Evolutionary conservation across 306 rosid species (phyloP).

Genomic region (Rosa persica): DNA sequence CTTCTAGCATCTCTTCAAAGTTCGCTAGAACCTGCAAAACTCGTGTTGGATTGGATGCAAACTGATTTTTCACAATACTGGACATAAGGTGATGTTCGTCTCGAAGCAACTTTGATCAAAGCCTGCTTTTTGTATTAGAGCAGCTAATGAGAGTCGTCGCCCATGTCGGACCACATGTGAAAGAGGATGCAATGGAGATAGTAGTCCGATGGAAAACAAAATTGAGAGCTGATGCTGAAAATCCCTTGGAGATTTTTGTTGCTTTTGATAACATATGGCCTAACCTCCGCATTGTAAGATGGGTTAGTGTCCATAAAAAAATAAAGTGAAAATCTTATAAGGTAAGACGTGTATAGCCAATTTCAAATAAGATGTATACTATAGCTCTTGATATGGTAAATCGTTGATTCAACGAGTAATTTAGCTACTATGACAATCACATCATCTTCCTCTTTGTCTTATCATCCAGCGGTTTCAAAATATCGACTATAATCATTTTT

Average conservation of each 20-base stretch:
- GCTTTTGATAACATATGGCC: no score
- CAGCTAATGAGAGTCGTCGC: conserved; percentile 43
- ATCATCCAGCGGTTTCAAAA: no score
- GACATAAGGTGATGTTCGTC: conserved; percentile 20
- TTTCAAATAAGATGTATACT: no score
- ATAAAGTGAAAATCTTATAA: no score
- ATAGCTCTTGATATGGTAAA: no score
- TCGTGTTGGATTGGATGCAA: conserved; percentile 45
- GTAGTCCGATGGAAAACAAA: conserved; percentile 44
- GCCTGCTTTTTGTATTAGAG: conserved; percentile 29
- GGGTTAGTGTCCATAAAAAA: no score
- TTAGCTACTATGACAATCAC: no score
- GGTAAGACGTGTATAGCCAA: no score
- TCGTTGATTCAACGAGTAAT: no score
- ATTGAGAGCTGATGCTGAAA: conserved; percentile 25
- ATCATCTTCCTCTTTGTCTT: no score
- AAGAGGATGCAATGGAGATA: conserved; percentile 48
- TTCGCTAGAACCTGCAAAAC: conserved; percentile 47
- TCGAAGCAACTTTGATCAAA: conserved; percentile 17
- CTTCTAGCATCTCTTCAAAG: conserved; percentile 28
- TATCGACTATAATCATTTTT: no score
- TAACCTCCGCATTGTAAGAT: no score
- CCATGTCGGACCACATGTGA: conserved; percentile 33
- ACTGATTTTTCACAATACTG: conserved; percentile 23
- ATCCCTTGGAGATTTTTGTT: conserved; percentile 37